Base-by-base conservation (phyloP, 371 early-diverging fungal species). In the Rhizopus stolonifer region DNA sequence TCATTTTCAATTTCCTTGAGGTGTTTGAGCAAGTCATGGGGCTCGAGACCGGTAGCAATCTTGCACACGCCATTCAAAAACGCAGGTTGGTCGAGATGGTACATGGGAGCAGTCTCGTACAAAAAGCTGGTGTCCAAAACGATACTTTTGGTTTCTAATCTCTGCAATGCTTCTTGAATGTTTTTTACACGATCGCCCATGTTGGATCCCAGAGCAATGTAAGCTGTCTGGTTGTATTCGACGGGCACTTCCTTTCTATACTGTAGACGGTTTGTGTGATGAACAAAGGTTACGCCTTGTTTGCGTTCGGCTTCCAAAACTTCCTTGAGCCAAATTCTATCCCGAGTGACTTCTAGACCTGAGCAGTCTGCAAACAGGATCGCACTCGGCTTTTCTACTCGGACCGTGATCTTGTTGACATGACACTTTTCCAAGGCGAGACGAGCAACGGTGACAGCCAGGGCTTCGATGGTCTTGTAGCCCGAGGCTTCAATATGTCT, bases 61-160 rank as follows among this genome's bases (percentile, higher is more conserved):
- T 93, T 92, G 68, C 87, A 87, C 0, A 84, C 94, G 3, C 82
- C 92, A 54, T 99, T 99, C 46, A 99, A 62, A 65, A 98, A 99
- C 17, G 75, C 61, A 6, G 95, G 92, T 64, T 99, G 98, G 38
- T 98, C 95, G 6, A 80, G 74, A 25, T 89, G 84, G 70, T 99
- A 98, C 98, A 96, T 97, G 26, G 99, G 94, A 10, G 88, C 77
- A 0, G 97, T 94, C 64, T 97, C 94, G 69, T 99, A 99, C 54
- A 99, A 65, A 70, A 92, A 97, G 34, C 96, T 95, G 10, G 98
- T 95, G 59, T 96, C 94, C n/a, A 89, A 60, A 3, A 99, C 69
- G 13, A 75, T 67, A 46, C 83, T 80, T 13, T 56, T 52, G 3
- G 73, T 67, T 17, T 74, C 68, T 1, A 60, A 57, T 60, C 83